A percentile compares a stretch with the other conserved stretches of the same genome.
These are phyloP conservation scores for Chlamydomonas sphaeroides DNA, from an alignment of 139 green algal species.

Conservation along the genomic window DNA sequence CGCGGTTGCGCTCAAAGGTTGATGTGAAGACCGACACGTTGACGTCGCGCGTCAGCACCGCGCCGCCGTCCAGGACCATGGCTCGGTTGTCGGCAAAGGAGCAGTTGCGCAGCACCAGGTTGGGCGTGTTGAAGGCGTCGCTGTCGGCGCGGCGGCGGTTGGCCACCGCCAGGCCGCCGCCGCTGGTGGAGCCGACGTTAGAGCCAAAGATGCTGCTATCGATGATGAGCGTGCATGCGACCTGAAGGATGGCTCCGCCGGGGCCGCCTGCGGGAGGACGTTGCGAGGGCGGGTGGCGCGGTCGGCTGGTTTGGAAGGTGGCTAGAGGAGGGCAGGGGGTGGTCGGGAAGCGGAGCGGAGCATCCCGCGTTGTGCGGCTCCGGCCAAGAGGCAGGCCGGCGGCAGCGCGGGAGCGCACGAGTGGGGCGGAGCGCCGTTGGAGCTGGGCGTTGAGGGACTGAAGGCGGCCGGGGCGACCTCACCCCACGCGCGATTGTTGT, in stretches of 20 bases:
- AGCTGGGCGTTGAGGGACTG: too few relatives aligned
- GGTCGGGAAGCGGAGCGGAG: too few relatives aligned
- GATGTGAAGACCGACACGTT: not conserved
- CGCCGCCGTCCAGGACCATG: not conserved
- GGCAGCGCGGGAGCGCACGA: too few relatives aligned
- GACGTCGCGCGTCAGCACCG: conserved; percentile 2
- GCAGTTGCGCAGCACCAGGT: not conserved
- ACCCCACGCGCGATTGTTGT: not conserved
- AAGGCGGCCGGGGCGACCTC: not conserved
- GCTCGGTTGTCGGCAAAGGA: not conserved
- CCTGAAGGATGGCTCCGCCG: not conserved
- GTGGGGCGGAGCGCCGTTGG: too few relatives aligned
- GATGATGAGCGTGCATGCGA: not conserved
- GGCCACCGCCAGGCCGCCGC: not conserved
- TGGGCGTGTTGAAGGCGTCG: not conserved
- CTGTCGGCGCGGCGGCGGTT: not conserved
- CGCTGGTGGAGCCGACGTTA: not conserved
- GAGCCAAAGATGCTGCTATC: not conserved
- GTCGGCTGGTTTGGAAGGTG: too few relatives aligned
- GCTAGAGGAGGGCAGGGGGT: too few relatives aligned
- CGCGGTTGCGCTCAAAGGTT: not conserved
- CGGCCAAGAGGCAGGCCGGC: not conserved
- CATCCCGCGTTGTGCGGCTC: too few relatives aligned
- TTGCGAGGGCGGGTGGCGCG: not conserved
- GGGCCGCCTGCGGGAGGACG: not conserved